Evolutionary conservation across 371 early-diverging fungal genomes (phyloP).

Genomic region (Zopfochytrium polystomum): DNA sequence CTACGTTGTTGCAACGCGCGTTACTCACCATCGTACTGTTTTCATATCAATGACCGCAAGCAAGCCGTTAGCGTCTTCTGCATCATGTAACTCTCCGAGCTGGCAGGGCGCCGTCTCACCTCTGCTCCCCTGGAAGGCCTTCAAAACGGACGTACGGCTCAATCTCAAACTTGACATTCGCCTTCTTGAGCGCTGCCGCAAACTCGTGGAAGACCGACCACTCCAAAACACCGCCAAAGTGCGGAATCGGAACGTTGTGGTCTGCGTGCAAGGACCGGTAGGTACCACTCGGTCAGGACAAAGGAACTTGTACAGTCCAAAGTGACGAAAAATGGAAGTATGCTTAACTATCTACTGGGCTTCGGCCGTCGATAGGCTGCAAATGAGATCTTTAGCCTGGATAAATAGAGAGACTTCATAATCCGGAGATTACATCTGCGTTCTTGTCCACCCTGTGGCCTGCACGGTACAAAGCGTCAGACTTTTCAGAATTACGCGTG

Average conservation of each 20-base stretch:
- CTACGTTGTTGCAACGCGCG: no score
- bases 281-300: neutral
- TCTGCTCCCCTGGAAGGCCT: slow-evolving; percentile 15
- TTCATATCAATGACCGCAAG: no score
- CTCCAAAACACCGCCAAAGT: slow-evolving; percentile 39
- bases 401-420: neutral
- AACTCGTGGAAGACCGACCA: slow-evolving; percentile 32
- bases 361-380: neutral
- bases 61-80: no score
- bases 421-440: no score
- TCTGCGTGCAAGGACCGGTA: neutral
- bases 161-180: slow-evolving; percentile 36
- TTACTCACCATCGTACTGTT: no score
- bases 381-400: slow-evolving; percentile 1
- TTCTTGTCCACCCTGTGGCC: no score
- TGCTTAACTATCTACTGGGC: neutral
- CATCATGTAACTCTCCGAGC: neutral
- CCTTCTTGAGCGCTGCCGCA: slow-evolving; percentile 15
- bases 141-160: slow-evolving; percentile 24
- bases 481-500: neutral
- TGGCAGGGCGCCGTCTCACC: no score
- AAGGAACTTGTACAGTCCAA: neutral
- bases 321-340: no score
- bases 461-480: no score
- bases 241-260: slow-evolving; percentile 39